Base-by-base conservation (phyloP, 495 filamentous ascomycete genomes). In the Podospora conica region DNA sequence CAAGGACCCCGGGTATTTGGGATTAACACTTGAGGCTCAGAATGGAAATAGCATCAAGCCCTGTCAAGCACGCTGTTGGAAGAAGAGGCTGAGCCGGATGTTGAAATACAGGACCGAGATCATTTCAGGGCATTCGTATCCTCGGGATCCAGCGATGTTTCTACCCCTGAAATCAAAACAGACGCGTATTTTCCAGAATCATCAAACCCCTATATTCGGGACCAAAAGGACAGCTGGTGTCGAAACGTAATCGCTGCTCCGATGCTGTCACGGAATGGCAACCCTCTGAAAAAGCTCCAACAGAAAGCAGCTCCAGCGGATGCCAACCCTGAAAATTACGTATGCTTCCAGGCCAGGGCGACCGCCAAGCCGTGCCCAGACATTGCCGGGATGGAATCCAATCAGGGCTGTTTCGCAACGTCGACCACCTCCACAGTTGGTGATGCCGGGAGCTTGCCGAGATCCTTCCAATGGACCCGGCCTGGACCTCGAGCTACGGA, bases 371-470 rank as follows among this genome's bases (percentile, higher is more conserved):
- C 57, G 27, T 59, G 57, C 57, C 27, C 57, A 25, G 27, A 31
- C 25, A 31, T n/a, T n/a, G 57, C 23, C 57, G 57, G 12, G 18
- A 48, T 48, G 40, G 40, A 29, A 27, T 20, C 57, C 57, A 59
- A 59, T 59, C 57, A 29, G 12, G 22, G 11, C 23, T n/a, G 57
- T 20, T 27, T 59, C 57, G 18, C 57, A 18, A 27, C 23, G n/a
- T 56, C 54, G 20, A 21, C 54, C 9, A 9, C 20, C 9, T 56
- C 54, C 54, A 56, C 54, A 56, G 25, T 11, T 29, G 57, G 25
- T 29, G 61, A 63, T 63, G 63, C n/a, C 55, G 20, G 27, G 57
- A 60, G 24, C 64, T 65, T 65, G 57, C 56, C 64, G 22, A 54
- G 59, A 62, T 48, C 40, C 40, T 48, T n/a, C 40, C 33, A 40